These are phyloP conservation scores for Fusarium sp. DNA, from an alignment of 2,329 filamentous ascomycete genomes.

Conservation along the genomic window DNA sequence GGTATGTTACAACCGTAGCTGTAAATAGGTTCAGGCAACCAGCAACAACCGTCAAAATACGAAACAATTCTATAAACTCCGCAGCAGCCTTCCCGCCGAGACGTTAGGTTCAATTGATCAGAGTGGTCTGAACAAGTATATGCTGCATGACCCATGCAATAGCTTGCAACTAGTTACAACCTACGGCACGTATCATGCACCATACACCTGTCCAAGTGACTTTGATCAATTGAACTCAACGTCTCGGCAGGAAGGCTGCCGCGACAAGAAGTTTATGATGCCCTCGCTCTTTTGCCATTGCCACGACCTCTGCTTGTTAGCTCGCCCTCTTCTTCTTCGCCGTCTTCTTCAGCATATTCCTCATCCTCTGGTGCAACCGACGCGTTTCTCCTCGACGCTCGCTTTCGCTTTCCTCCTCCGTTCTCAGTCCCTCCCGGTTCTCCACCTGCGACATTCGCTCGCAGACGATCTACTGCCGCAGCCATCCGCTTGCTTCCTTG, in stretches of 20 bases:
- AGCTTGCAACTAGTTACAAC: not conserved
- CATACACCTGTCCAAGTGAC: not conserved
- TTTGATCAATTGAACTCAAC: not conserved
- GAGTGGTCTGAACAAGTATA: not conserved
- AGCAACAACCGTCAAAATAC: not conserved
- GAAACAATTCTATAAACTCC: not conserved
- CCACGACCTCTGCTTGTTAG: slow-evolving; percentile 12
- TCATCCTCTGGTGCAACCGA: slow-evolving; percentile 36
- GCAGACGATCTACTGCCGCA: slow-evolving; percentile 78
- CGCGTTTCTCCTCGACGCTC: slow-evolving; percentile 35
- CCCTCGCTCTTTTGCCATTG: slow-evolving; percentile 42
- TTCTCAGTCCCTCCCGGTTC: slow-evolving; percentile 15
- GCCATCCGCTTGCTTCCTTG: slow-evolving; percentile 82
- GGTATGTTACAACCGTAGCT: not conserved
- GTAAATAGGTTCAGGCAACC: slow-evolving; percentile 14
- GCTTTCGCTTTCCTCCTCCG: slow-evolving; percentile 47
- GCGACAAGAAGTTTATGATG: slow-evolving; percentile 21
- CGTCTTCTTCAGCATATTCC: slow-evolving; percentile 35
- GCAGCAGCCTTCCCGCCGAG: not conserved
- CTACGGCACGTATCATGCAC: not conserved
- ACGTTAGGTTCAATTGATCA: not conserved
- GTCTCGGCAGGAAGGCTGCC: not conserved
- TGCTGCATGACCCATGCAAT: not conserved
- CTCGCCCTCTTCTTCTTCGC: slow-evolving; percentile 23
- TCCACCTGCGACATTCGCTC: slow-evolving; percentile 54